Percentiles rank a stretch among this genome's conserved stretches.
phyloP scores from a whole-genome alignment of 2,329 filamentous ascomycete genomes.

The Sarocladium kiliense region DNA sequence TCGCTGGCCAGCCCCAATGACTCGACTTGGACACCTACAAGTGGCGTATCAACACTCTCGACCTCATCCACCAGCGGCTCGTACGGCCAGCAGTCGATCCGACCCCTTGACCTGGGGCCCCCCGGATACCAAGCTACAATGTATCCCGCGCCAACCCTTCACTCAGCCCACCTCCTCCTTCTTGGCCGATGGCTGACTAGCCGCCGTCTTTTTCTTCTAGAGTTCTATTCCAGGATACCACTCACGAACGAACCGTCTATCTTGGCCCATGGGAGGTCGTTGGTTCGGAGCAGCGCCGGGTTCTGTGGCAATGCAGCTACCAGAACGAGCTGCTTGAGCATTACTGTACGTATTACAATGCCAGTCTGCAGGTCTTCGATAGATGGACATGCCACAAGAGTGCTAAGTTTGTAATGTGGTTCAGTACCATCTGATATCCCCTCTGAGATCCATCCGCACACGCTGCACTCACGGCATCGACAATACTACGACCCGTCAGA shows the following conservation, averaged over 20 bases:
- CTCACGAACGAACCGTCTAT: conserved; percentile 44
- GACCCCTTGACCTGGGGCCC: conserved; percentile 45
- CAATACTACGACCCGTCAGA: conserved; percentile 44
- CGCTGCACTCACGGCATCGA: conserved; percentile 44
- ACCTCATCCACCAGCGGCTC: conserved; percentile 32
- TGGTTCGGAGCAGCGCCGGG: conserved; percentile 39
- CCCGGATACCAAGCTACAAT: conserved; percentile 51
- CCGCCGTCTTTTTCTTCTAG: conserved; percentile 23
- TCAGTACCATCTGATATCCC: conserved; percentile 41
- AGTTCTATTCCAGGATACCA: conserved; percentile 44
- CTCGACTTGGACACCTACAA: conserved; percentile 41
- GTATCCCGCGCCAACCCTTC: conserved; percentile 24
- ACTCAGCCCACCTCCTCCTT: conserved; percentile 7
- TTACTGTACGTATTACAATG: conserved; percentile 34
- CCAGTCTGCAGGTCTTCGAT: too few species aligned
- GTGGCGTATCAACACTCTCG: conserved; percentile 37
- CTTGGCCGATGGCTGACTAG: conserved; percentile 6
- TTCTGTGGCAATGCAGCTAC: conserved; percentile 50
- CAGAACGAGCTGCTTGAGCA: conserved; percentile 47
- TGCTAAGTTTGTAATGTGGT: not conserved
- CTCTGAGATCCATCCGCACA: conserved; percentile 41
- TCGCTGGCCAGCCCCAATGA: conserved; percentile 37
- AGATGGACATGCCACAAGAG: not conserved
- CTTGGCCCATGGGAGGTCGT: conserved; percentile 50
- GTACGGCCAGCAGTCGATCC: conserved; percentile 32